phyloP scores from a whole-genome alignment of 2,329 filamentous ascomycete genomes.

The Monilinia fructicola region DNA sequence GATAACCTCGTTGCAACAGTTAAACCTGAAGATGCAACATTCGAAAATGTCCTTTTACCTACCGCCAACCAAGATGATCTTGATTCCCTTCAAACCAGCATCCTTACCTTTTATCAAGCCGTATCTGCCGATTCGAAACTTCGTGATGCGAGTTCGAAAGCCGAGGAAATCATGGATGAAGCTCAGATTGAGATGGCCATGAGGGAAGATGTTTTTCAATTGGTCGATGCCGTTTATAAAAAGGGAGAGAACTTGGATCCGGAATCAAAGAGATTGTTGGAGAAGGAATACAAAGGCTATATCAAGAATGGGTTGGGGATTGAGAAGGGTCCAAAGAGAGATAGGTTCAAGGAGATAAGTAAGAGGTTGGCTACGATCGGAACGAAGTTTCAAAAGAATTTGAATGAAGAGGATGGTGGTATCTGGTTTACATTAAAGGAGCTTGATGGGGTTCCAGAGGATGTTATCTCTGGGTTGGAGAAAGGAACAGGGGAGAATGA shows the following conservation, averaged over 20 bases:
- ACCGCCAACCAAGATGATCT: constrained; percentile 73
- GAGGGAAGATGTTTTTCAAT: constrained; percentile 76
- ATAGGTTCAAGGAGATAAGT: constrained; percentile 85
- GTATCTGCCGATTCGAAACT: constrained; percentile 68
- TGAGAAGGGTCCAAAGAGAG: constrained; percentile 66
- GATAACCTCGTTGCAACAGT: constrained; percentile 65
- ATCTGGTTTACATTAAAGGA: constrained; percentile 75
- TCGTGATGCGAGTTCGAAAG: constrained; percentile 73
- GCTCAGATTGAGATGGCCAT: constrained; percentile 76
- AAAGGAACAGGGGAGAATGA: constrained; percentile 72
- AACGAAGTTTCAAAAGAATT: constrained; percentile 75
- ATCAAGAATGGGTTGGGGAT: constrained; percentile 74
- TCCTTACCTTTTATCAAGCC: constrained; percentile 78
- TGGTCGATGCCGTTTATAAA: constrained; percentile 59
- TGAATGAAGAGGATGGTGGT: constrained; percentile 80
- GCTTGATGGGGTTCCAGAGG: constrained; percentile 71
- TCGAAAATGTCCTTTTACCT: constrained; percentile 58
- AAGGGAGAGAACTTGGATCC: constrained; percentile 62
- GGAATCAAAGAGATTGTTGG: constrained; percentile 69
- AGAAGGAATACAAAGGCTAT: constrained; percentile 76
- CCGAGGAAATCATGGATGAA: constrained; percentile 73
- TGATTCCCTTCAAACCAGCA: constrained; percentile 58
- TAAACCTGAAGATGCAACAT: constrained; percentile 51
- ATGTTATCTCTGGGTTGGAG: constrained; percentile 65
- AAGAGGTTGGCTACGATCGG: constrained; percentile 72